Percentiles rank a stretch among this genome's conserved stretches.
Conservation (phyloP, 73 alveolate species). For the Symbiodinium natans region DNA sequence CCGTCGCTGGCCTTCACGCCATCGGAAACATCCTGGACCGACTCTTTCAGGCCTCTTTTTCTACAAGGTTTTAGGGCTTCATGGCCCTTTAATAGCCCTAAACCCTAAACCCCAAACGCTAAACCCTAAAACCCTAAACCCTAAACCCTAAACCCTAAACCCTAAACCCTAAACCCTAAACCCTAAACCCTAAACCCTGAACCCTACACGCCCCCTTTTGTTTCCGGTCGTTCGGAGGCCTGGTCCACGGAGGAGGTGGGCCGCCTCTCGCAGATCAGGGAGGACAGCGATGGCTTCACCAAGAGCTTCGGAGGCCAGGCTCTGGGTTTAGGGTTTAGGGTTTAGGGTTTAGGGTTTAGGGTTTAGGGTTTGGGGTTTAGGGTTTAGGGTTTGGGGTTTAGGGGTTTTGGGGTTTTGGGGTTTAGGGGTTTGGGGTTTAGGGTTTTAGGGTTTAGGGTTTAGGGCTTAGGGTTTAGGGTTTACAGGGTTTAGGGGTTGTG, state of each 20-base stretch:
- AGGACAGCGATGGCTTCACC: conserved; percentile 74
- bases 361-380: no score
- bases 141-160: background rate
- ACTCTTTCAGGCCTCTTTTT: background rate
- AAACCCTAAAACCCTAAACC: background rate
- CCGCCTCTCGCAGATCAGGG: background rate
- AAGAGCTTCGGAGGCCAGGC: conserved; percentile 13
- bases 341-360: background rate
- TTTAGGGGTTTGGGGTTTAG: no score
- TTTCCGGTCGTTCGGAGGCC: background rate
- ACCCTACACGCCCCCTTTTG: background rate
- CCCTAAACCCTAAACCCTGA: background rate
- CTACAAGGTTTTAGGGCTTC: background rate
- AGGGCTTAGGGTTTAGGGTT: no score
- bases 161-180: background rate
- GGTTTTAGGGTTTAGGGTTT: background rate
- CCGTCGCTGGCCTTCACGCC: conserved; percentile 43
- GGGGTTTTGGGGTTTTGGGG: no score
- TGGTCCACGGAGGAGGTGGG: background rate
- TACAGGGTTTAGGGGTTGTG: no score
- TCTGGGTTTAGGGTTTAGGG: background rate
- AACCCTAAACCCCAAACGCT: background rate
- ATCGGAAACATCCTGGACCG: conserved; percentile 62
- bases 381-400: no score
- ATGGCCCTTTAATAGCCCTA: no score